Evolutionary conservation across 371 early-diverging fungal species (phyloP).

Genomic region (Mortierella sp.): DNA sequence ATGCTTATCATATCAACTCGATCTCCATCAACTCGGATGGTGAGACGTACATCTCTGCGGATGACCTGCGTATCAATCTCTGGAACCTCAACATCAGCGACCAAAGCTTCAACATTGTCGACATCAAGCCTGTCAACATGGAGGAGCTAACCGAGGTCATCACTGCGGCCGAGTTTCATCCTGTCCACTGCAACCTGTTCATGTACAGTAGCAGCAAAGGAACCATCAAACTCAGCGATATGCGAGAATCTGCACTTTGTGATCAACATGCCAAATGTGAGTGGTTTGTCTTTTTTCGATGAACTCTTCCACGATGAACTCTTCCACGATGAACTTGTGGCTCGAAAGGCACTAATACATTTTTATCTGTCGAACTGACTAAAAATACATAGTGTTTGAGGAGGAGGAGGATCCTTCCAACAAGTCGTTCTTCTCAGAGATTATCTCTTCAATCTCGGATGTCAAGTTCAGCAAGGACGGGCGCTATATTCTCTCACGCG

Average conservation of each 20-base stretch:
- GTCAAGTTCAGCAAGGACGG: slow-evolving; percentile 96
- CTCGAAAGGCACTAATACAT: too few relatives aligned
- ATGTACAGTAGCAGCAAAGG: slow-evolving; percentile 99
- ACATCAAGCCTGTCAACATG: slow-evolving; percentile 99
- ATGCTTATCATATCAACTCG: slow-evolving; percentile 99
- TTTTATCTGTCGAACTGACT: background rate
- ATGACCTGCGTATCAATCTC: slow-evolving; percentile 98
- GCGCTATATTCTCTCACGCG: slow-evolving; percentile 95
- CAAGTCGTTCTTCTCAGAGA: slow-evolving; percentile 98
- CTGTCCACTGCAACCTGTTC: slow-evolving; percentile 94
- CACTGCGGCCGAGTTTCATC: slow-evolving; percentile 98
- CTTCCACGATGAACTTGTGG: background rate
- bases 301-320: background rate
- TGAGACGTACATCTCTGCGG: slow-evolving; percentile 97
- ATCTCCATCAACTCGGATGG: slow-evolving; percentile 98
- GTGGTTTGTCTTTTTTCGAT: slow-evolving; percentile 3
- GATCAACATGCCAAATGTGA: slow-evolving; percentile 92
- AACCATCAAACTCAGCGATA: slow-evolving; percentile 96
- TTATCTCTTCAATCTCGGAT: slow-evolving; percentile 97
- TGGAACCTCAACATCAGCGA: slow-evolving; percentile 97
- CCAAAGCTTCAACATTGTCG: slow-evolving; percentile 99
- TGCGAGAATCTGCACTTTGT: slow-evolving; percentile 95
- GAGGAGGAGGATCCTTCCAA: slow-evolving; percentile 93
- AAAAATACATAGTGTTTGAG: slow-evolving; percentile 81
- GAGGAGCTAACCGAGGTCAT: slow-evolving; percentile 99